Base-by-base conservation (phyloP, 2,329 filamentous ascomycete genomes). In the Sodiomyces alkalinus region DNA sequence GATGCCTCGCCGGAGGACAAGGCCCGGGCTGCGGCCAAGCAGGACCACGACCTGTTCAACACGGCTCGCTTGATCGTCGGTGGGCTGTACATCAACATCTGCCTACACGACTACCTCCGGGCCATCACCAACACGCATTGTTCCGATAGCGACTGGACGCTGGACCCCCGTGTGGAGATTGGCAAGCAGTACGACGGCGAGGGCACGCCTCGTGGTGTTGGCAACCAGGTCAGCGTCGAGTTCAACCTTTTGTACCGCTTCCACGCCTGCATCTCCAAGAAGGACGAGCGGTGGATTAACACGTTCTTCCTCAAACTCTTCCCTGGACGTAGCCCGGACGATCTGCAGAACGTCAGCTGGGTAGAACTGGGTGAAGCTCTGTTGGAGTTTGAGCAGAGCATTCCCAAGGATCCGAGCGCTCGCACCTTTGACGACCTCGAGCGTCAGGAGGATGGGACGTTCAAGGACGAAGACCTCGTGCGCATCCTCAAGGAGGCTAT, bases 231-330 rank as follows among this genome's bases (percentile, higher is more conserved):
- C 25, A 73, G 66, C 22, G 72, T 69, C 3, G 73, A 79, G 45
- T 79, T 79, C 50, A 78, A 78, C 34, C 53, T 78, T 17, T 55
- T 78, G 2, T 79, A 79, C 41, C 58, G 73, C 16, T 79, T 70
- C 59, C 73, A 79, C 46, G 68, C 64, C 2, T 64, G 62, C 22
- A 64, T 76, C 28, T 72, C 66, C 4, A 54, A 62, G 36, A 59
- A 61, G 14, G 74, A 78, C 35, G 69, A 75, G 41, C 54, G 58
- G 22, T 79, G 71, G 70, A 68, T 68, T 12, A 59, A 74, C 25
- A 52, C 62, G 10, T 54, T 64, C 37, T 67, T 68, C 41, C 45
- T 52, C 5, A 53, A 62, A 26, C 41, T 67, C 1, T 60, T 68
- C n/a, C 39, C 44, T 0, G 36, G 41, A 9, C 38, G 37, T 28